Evolutionary conservation across 1,139 yeast genomes (phyloP).

Genomic region (Lodderomyces pseudojiufengensis): DNA sequence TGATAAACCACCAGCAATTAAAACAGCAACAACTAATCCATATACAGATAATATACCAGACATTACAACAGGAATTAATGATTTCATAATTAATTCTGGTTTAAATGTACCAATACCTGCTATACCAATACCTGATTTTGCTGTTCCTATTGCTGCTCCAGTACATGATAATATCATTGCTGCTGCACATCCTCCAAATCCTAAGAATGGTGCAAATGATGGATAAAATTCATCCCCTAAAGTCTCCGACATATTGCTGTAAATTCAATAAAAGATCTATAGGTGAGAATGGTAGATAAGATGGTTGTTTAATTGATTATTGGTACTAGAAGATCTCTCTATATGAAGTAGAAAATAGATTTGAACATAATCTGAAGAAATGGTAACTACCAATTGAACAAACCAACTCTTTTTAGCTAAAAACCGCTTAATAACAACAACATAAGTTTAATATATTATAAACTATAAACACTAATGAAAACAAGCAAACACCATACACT

Average conservation of each 20-base stretch:
- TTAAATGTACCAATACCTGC: slow-evolving; percentile 83
- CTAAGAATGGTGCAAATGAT: slow-evolving; percentile 89
- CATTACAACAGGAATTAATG: slow-evolving; percentile 94
- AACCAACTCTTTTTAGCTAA: too few species aligned
- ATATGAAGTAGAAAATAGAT: too few species aligned
- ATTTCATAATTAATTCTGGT: slow-evolving; percentile 80
- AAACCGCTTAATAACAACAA: too few species aligned
- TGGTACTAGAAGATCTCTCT: too few species aligned
- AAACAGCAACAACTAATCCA: slow-evolving; percentile 92
- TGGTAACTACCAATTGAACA: too few species aligned
- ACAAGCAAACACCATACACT: too few species aligned
- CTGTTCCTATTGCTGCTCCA: slow-evolving; percentile 98
- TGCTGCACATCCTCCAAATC: slow-evolving; percentile 91
- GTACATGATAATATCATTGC: slow-evolving; percentile 88
- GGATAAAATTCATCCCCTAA: slow-evolving; percentile 63
- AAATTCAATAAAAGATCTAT: too few species aligned
- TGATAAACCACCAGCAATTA: slow-evolving; percentile 87
- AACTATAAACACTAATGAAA: too few species aligned
- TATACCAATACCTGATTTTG: slow-evolving; percentile 97
- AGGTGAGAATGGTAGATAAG: too few species aligned
- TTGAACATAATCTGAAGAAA: too few species aligned
- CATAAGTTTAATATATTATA: too few species aligned
- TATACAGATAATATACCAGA: slow-evolving; percentile 96
- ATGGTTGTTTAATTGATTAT: too few species aligned
- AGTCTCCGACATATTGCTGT: slow-evolving; percentile 25